Evolutionary conservation across 129 eudicot species (phyloP).

Genomic region (Tagetes erecta): DNA sequence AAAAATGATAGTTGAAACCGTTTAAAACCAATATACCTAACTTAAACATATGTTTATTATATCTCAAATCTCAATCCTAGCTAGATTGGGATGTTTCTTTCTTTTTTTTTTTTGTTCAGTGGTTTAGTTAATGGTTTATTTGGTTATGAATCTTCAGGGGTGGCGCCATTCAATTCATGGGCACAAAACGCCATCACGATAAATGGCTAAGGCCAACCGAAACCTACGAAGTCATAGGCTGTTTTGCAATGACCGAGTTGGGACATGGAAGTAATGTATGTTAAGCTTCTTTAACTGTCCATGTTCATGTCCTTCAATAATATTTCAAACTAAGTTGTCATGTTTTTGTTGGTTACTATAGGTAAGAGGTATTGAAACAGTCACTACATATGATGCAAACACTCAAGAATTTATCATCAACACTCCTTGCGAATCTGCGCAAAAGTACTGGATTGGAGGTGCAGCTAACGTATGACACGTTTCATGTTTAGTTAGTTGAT

Average conservation of each 20-base stretch:
- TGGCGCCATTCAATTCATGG: constrained; percentile 82
- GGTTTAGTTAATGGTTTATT: too few species aligned
- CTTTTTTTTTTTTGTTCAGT: too few species aligned
- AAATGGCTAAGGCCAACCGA: constrained; percentile 78
- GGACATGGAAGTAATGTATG: constrained; percentile 99
- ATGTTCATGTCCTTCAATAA: background rate
- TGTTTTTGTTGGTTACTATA: constrained; percentile 25
- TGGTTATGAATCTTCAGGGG: constrained; percentile 53
- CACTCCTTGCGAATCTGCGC: constrained; percentile 96
- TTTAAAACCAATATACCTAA: too few species aligned
- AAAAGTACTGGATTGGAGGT: constrained; percentile 98
- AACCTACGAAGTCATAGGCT: constrained; percentile 58
- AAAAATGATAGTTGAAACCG: too few species aligned
- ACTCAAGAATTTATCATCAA: constrained; percentile 68
- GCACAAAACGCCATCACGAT: constrained; percentile 90
- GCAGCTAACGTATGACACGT: constrained; percentile 72
- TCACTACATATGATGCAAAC: constrained; percentile 71
- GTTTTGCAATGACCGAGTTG: constrained; percentile 96
- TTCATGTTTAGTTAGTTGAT: background rate
- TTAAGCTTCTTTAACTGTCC: constrained; percentile 21
- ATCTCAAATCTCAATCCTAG: too few species aligned
- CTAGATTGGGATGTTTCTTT: too few species aligned
- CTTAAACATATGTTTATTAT: too few species aligned
- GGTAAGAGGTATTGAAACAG: constrained; percentile 95
- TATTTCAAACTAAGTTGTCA: background rate